These are phyloP conservation scores for Termitomyces titanicus DNA, from an alignment of 768 basidiomycete species.

Conservation along the genomic window DNA sequence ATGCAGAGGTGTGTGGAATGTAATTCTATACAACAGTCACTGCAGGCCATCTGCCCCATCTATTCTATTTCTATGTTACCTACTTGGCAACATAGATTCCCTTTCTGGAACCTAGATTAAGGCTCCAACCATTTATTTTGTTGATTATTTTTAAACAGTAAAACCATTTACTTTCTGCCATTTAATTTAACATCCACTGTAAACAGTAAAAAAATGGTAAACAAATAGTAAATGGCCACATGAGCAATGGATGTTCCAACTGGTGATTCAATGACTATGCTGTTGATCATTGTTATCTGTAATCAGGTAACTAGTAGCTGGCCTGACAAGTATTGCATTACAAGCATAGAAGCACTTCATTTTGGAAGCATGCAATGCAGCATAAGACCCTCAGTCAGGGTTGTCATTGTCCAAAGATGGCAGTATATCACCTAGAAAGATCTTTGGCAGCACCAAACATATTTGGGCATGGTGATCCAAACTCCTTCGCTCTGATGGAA, in stretches of 20 bases:
- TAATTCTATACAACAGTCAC: too few species aligned
- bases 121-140: too few species aligned
- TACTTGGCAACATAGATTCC: too few species aligned
- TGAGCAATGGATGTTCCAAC: neutral
- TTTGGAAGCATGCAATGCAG: neutral
- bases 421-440: neutral
- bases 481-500: too few species aligned
- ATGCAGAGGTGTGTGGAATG: too few species aligned
- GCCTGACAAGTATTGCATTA: neutral
- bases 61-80: too few species aligned
- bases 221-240: neutral
- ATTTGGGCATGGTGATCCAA: too few species aligned
- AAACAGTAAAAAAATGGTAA: constrained; percentile 6
- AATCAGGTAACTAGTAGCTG: neutral
- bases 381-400: neutral
- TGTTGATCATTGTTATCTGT: neutral
- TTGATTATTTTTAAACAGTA: too few species aligned
- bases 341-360: neutral
- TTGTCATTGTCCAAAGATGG: neutral
- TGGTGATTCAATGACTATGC: too few species aligned
- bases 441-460: too few species aligned
- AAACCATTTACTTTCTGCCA: neutral
- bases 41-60: too few species aligned
- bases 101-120: too few species aligned
- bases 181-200: neutral